Conservation (phyloP, 441 rosid species). For the Pelargonium myrrhifolium region DNA sequence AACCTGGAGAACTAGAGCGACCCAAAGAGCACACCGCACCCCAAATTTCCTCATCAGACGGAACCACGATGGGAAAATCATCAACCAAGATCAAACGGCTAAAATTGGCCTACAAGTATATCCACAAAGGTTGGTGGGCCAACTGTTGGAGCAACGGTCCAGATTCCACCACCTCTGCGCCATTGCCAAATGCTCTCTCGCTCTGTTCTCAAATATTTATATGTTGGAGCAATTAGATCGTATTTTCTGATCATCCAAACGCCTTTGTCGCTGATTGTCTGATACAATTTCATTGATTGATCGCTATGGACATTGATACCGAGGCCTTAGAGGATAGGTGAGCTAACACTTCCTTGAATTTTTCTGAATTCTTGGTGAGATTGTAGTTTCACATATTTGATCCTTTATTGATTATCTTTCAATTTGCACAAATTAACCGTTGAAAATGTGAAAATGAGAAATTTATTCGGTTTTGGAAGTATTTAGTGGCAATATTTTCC, state of each 20-base stretch:
- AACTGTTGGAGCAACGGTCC: neutral
- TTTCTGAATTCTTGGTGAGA: neutral
- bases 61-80: neutral
- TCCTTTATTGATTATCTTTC: neutral
- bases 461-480: neutral
- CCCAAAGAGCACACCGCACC: neutral
- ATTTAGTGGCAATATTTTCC: neutral
- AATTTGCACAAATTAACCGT: neutral
- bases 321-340: slow-evolving; percentile 27
- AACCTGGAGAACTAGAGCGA: no score
- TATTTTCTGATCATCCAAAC: neutral
- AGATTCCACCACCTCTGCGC: slow-evolving; percentile 1
- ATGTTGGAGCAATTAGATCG: neutral
- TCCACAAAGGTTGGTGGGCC: neutral
- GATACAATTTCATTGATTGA: slow-evolving; percentile 2
- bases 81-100: neutral
- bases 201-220: neutral
- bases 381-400: neutral
- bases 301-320: slow-evolving; percentile 28
- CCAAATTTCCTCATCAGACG: no score
- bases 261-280: neutral
- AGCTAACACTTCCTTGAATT: neutral
- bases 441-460: no score
- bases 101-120: neutral
- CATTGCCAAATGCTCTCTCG: neutral